Base-by-base conservation (phyloP, 768 basidiomycete species). In the Boletus reticulatus region DNA sequence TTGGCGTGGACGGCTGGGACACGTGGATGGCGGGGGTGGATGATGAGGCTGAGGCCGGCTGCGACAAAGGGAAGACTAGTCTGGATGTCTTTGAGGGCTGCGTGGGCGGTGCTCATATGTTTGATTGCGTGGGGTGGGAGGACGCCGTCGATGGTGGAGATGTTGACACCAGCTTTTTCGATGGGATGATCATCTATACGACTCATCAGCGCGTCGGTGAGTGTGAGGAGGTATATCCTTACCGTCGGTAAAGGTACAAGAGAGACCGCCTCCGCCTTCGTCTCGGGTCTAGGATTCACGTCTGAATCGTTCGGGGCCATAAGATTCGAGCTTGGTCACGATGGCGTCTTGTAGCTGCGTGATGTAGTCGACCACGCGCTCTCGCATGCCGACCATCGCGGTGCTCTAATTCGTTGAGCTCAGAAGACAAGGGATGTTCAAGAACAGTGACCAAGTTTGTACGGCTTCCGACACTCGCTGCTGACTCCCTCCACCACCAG, bases 11-110 rank as follows among this genome's bases (percentile, higher is more conserved):
- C 50, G 27, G 55, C 45, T 6, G 63, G 60, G 29, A 62, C 42
- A 22, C 57, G 62, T 4, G 66, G 67, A 22, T 67, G 63, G 6
- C 57, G 63, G 4, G 66, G 58, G 44, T 68, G 68, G 19, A 70
- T 16, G 36, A 68, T 48, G 4, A 70, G 34, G 42, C 55, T 61
- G 34, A 70, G 58, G 12, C 68, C 61, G 0, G 53, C 14, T 19
- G 67, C 36, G 42, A 58, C 52, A 42, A 62, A 64, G 6, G 58
- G 50, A 16, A 62, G 66, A 2, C 46, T 50, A 3, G 37, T 31
- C 16, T 67, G 48, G 38, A 55, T 37, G 46, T 62, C 19, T 34
- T 56, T 58, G 52, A 63, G 58, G 9, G 63, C 45, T 20, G 58
- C 43, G 31, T 66, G 64, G 3, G 53, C 50, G 1, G 52, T 64